Evolutionary conservation across 495 filamentous ascomycete genomes (phyloP).

Genomic region (Filosporella fistucella): DNA sequence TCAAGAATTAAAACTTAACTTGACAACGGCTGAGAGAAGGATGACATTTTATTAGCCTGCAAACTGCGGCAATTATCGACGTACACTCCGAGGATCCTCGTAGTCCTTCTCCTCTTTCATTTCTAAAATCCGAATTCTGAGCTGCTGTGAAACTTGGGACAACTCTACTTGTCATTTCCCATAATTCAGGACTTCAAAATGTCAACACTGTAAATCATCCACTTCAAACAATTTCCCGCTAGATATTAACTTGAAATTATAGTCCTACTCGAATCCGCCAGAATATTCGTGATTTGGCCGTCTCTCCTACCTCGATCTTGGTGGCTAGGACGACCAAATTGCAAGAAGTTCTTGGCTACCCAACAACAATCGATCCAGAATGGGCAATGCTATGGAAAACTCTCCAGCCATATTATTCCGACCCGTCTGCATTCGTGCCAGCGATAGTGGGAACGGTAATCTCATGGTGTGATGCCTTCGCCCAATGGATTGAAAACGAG

Average conservation of each 20-base stretch:
- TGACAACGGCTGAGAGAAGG: too few relatives aligned
- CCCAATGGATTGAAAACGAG: constrained; percentile 11
- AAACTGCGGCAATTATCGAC: too few relatives aligned
- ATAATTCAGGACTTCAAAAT: constrained; percentile 2
- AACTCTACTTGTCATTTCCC: too few relatives aligned
- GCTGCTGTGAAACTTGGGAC: too few relatives aligned
- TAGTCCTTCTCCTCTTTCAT: too few relatives aligned
- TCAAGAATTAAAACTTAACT: too few relatives aligned
- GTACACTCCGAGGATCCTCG: too few relatives aligned
- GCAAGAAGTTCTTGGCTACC: constrained; percentile 10
- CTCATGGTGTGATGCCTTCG: constrained; percentile 20
- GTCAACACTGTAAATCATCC: constrained; percentile 10
- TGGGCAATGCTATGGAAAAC: constrained; percentile 21
- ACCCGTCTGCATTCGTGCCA: constrained; percentile 15
- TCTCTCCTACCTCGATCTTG: constrained; percentile 6
- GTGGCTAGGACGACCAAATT: background rate
- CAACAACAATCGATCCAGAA: constrained; percentile 18
- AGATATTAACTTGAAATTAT: too few relatives aligned
- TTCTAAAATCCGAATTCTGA: too few relatives aligned
- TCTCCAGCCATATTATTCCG: constrained; percentile 13
- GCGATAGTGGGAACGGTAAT: constrained; percentile 6
- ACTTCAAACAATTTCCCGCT: too few relatives aligned
- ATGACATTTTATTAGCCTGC: too few relatives aligned
- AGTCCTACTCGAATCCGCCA: constrained; percentile 18
- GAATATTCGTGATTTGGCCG: constrained; percentile 17